phyloP scores from a whole-genome alignment of 2,329 filamentous ascomycete species.

The Botryotinia calthae region DNA sequence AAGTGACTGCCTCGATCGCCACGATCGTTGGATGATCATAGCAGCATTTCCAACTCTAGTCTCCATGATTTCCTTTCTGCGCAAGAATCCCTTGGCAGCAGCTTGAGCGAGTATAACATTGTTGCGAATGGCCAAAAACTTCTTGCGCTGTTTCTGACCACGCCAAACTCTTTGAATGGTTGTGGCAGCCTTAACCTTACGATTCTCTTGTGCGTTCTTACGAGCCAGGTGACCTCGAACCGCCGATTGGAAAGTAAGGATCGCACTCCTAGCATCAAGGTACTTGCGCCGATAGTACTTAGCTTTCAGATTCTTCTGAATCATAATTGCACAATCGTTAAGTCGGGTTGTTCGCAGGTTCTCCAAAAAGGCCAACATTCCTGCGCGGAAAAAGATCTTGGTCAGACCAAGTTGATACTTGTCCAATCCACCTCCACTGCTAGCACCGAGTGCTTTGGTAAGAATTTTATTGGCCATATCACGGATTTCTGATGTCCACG shows the following conservation, averaged over 20 bases:
- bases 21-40: constrained; percentile 83
- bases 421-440: constrained; percentile 71
- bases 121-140: constrained; percentile 73
- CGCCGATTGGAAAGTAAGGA: constrained; percentile 76
- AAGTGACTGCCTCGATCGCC: constrained; percentile 77
- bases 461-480: constrained; percentile 93
- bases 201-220: constrained; percentile 73
- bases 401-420: constrained; percentile 97
- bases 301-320: constrained; percentile 94
- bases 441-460: constrained; percentile 79
- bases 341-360: constrained; percentile 86
- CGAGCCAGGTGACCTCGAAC: constrained; percentile 76
- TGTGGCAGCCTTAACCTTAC: constrained; percentile 81
- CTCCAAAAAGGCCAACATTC: constrained; percentile 97
- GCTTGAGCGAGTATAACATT: constrained; percentile 88
- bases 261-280: constrained; percentile 77
- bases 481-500: constrained; percentile 92
- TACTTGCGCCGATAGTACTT: constrained; percentile 95
- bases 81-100: constrained; percentile 85
- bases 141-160: constrained; percentile 83
- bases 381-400: constrained; percentile 98
- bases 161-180: constrained; percentile 95
- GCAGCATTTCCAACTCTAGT: constrained; percentile 90
- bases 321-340: constrained; percentile 93
- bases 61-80: constrained; percentile 89